Evolutionary conservation across 352 stramenopile species (phyloP).

Genomic region (Pythium sukuiense): DNA sequence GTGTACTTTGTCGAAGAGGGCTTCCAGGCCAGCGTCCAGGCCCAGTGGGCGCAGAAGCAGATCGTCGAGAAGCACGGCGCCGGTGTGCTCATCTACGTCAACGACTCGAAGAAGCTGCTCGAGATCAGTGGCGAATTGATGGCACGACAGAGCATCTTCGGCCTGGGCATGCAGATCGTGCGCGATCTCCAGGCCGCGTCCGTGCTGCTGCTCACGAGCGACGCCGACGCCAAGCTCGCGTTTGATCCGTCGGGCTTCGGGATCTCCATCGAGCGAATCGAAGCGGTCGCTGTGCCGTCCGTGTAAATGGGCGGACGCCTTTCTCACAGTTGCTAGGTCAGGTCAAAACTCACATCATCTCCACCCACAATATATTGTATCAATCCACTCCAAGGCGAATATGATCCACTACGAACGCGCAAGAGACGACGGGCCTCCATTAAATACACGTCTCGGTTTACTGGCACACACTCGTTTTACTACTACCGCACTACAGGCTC

Average conservation of each 20-base stretch:
- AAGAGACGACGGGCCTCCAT: not conserved
- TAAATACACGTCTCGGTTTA: not conserved
- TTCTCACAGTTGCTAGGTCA: conserved; percentile 5
- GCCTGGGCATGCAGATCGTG: conserved; percentile 76
- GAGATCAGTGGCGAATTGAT: conserved; percentile 84
- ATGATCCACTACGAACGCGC: not conserved
- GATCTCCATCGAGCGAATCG: conserved; percentile 34
- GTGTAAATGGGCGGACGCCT: not conserved
- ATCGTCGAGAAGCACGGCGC: conserved; percentile 30
- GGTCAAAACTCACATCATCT: not conserved
- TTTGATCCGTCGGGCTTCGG: conserved; percentile 79
- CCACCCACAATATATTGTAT: not conserved
- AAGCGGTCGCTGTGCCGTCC: conserved; percentile 9
- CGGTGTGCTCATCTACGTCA: conserved; percentile 65
- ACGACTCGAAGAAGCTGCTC: conserved; percentile 56
- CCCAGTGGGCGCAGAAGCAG: conserved; percentile 71
- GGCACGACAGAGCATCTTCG: conserved; percentile 83
- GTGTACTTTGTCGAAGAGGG: conserved; percentile 77
- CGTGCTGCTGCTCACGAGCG: conserved; percentile 49
- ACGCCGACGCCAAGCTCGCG: conserved; percentile 22
- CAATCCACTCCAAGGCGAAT: not conserved
- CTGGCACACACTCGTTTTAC: too few relatives aligned
- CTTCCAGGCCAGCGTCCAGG: conserved; percentile 47
- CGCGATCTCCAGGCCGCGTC: conserved; percentile 56
- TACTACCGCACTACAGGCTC: not conserved